Conservation (phyloP, 2,329 filamentous ascomycete species). For the Arachnomyces sp. region DNA sequence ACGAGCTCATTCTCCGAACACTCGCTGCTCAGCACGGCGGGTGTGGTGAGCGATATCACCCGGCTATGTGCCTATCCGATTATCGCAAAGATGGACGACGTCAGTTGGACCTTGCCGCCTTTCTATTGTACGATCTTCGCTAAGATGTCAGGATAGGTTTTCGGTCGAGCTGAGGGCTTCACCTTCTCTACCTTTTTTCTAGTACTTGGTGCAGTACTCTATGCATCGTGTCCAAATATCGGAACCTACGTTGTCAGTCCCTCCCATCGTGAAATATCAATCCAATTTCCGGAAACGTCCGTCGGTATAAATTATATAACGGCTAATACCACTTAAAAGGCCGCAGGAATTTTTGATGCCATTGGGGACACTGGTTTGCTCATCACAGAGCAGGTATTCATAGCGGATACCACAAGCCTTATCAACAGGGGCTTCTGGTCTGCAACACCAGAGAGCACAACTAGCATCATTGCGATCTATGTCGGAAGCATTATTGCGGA, state of each 20-base stretch:
- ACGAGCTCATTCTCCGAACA: slow-evolving; percentile 20
- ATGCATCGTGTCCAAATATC: slow-evolving; percentile 31
- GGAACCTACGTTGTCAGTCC: no score
- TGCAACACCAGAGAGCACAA: slow-evolving; percentile 53
- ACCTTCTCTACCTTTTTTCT: slow-evolving; percentile 47
- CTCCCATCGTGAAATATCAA: no score
- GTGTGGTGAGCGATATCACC: slow-evolving; percentile 19
- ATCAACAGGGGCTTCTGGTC: slow-evolving; percentile 54
- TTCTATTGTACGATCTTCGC: neutral
- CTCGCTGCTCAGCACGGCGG: slow-evolving; percentile 17
- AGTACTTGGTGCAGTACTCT: slow-evolving; percentile 51
- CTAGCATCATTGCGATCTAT: slow-evolving; percentile 42
- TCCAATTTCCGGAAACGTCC: slow-evolving; percentile 46
- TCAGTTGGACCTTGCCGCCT: neutral
- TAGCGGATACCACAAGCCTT: slow-evolving; percentile 56
- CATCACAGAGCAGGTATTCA: slow-evolving; percentile 57
- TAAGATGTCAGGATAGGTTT: slow-evolving; percentile 32
- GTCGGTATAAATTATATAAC: slow-evolving; percentile 24
- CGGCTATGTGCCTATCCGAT: slow-evolving; percentile 20
- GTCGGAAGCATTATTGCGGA: slow-evolving; percentile 43
- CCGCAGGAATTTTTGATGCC: slow-evolving; percentile 49
- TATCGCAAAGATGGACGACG: slow-evolving; percentile 20
- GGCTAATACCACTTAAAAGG: slow-evolving; percentile 48
- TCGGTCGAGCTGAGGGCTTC: slow-evolving; percentile 56
- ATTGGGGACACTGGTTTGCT: slow-evolving; percentile 53